Conservation (phyloP, 2,329 filamentous ascomycete genomes). For the Stagonosporopsis rhizophila region DNA sequence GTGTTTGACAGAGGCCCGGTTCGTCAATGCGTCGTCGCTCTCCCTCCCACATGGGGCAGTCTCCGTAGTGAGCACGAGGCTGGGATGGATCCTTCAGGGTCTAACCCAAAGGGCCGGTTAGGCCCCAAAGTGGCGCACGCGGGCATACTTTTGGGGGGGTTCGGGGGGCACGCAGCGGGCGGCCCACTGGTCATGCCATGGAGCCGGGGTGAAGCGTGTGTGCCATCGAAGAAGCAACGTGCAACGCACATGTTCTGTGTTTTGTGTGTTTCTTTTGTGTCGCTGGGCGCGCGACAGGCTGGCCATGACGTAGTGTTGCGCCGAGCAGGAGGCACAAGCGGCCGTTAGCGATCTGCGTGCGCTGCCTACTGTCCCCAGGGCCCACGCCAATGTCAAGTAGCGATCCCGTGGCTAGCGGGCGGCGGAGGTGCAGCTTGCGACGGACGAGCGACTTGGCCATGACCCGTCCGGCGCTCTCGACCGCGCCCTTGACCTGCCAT, state of each 20-base stretch:
- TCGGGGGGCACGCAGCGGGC: neutral
- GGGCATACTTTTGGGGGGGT: too few relatives aligned
- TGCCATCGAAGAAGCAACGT: constrained; percentile 2
- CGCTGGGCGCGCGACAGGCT: neutral
- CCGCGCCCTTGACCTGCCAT: neutral
- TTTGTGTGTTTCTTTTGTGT: too few relatives aligned
- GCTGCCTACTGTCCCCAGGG: neutral
- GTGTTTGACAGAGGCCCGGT: too few relatives aligned
- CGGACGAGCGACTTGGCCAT: constrained; percentile 9
- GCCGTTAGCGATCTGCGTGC: constrained; percentile 17
- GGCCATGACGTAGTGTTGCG: constrained; percentile 15
- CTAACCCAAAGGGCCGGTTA: constrained; percentile 2
- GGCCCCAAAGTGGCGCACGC: constrained; percentile 6
- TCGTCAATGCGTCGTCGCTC: too few relatives aligned
- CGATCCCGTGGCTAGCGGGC: constrained; percentile 14
- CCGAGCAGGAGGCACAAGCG: constrained; percentile 4
- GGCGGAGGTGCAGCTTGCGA: constrained; percentile 4
- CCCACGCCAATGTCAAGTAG: neutral
- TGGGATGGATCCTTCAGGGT: constrained; percentile 4
- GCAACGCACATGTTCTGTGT: constrained; percentile 8
- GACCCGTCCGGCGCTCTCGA: constrained; percentile 2
- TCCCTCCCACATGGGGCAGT: too few relatives aligned
- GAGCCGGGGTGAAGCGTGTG: constrained; percentile 6
- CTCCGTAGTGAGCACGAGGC: constrained; percentile 5
- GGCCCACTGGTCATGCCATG: constrained; percentile 1